A percentile compares a stretch with the other conserved stretches of the same genome.
phyloP scores from a whole-genome alignment of 108 stramenopile species.

The Cylindrotheca fusiformis region DNA sequence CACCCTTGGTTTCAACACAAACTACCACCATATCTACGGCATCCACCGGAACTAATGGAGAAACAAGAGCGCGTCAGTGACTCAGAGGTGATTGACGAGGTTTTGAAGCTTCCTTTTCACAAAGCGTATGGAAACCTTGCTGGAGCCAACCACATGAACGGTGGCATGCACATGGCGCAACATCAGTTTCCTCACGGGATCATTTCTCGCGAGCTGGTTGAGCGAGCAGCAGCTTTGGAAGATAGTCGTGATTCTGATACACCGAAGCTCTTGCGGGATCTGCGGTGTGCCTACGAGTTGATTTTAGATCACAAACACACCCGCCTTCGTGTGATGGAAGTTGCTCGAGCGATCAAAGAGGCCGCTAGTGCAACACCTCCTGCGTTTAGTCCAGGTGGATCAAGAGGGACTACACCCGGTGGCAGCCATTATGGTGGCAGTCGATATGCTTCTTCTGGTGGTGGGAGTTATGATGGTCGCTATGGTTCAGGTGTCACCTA shows the following conservation, averaged over 20 bases:
- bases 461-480: conserved; percentile 46
- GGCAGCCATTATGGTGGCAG: conserved; percentile 50
- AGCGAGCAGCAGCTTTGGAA: conserved; percentile 74
- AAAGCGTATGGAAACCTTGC: conserved; percentile 57
- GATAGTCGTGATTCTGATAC: conserved; percentile 80
- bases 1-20: conserved; percentile 99
- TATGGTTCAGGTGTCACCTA: conserved; percentile 31
- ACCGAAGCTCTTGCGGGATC: conserved; percentile 80
- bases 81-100: conserved; percentile 89
- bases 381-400: conserved; percentile 84
- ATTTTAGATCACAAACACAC: conserved; percentile 97
- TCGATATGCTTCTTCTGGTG: conserved; percentile 22
- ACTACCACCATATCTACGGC: conserved; percentile 94
- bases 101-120: conserved; percentile 85
- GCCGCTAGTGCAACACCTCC: conserved; percentile 91
- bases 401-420: conserved; percentile 83
- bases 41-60: conserved; percentile 94
- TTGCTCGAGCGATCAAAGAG: conserved; percentile 87
- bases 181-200: conserved; percentile 48
- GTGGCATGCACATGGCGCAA: conserved; percentile 31
- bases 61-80: conserved; percentile 91
- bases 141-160: conserved; percentile 37
- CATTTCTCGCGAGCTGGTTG: conserved; percentile 80
- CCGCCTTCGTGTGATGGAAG: conserved; percentile 91
- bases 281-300: conserved; percentile 96